Percentiles rank a stretch among this genome's conserved stretches.
Evolutionary conservation across 208 protist genomes (phyloP).

Genomic region (Leishmania turanica): DNA sequence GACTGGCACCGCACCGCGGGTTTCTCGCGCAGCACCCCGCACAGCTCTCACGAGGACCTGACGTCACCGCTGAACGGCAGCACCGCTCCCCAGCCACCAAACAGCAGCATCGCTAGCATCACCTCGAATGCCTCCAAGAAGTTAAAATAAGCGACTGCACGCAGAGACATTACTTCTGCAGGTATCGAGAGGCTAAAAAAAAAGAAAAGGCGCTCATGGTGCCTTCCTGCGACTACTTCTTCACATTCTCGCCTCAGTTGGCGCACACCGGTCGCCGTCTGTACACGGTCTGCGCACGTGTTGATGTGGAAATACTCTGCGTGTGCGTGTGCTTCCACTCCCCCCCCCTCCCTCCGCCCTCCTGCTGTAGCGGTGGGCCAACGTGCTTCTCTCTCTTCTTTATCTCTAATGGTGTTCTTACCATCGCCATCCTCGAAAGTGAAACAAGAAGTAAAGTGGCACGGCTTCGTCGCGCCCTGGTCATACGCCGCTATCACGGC

Average conservation of each 20-base stretch:
- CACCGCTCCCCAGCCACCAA: neutral
- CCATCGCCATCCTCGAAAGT: neutral
- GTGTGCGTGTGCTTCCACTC: neutral
- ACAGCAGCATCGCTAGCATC: slow-evolving; percentile 15
- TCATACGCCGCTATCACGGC: neutral
- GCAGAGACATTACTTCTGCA: neutral
- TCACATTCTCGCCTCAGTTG: neutral
- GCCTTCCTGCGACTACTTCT: neutral
- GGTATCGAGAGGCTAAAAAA: neutral
- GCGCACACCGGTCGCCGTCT: neutral
- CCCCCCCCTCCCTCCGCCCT: neutral
- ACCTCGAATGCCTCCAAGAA: slow-evolving; percentile 9
- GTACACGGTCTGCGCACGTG: neutral
- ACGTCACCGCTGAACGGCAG: slow-evolving; percentile 5
- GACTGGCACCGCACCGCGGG: slow-evolving; percentile 5
- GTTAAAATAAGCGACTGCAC: neutral
- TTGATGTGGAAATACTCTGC: neutral
- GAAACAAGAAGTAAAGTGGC: too few relatives aligned
- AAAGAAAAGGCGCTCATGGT: neutral
- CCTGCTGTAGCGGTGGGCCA: neutral
- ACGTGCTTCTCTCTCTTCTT: neutral
- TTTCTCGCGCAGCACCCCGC: slow-evolving; percentile 6
- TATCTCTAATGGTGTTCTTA: neutral
- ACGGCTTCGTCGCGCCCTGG: neutral
- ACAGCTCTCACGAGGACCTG: slow-evolving; percentile 20